Conservation (phyloP, 192 early-diverging fungal genomes). For the Anaeromyces robustus region DNA sequence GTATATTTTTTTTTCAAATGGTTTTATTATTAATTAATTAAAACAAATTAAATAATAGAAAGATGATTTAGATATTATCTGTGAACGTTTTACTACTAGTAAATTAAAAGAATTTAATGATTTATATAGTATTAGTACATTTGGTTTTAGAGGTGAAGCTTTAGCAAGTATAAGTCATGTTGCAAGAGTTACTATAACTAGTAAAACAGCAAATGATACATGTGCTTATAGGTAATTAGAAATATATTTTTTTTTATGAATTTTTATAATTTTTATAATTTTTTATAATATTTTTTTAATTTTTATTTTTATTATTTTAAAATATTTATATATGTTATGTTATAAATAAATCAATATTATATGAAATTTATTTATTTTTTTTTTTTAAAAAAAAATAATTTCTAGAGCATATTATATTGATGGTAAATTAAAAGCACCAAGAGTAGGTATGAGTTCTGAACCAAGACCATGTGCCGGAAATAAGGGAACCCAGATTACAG, state of each 20-base stretch:
- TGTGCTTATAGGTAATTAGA: slow-evolving; percentile 62
- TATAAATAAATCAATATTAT: too few species aligned
- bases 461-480: slow-evolving; percentile 93
- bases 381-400: too few species aligned
- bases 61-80: slow-evolving; percentile 78
- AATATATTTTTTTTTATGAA: too few species aligned
- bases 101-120: slow-evolving; percentile 80
- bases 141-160: slow-evolving; percentile 94
- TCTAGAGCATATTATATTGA: slow-evolving; percentile 66
- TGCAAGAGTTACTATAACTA: slow-evolving; percentile 75
- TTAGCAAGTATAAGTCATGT: slow-evolving; percentile 93
- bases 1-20: too few species aligned
- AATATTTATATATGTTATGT: too few species aligned
- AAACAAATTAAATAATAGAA: slow-evolving; percentile 16
- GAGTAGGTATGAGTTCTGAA: slow-evolving; percentile 52
- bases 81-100: slow-evolving; percentile 90
- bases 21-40: too few species aligned
- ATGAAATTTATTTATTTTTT: too few species aligned
- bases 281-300: neutral
- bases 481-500: slow-evolving; percentile 82
- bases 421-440: slow-evolving; percentile 62
- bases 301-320: neutral
- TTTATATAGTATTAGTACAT: slow-evolving; percentile 66
- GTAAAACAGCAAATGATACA: slow-evolving; percentile 55
- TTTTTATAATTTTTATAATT: neutral